Evolutionary conservation across 2,329 filamentous ascomycete genomes (phyloP), one percentile per base, ranked within the genome.

Genomic region (Arthroderma sp.): DNA sequence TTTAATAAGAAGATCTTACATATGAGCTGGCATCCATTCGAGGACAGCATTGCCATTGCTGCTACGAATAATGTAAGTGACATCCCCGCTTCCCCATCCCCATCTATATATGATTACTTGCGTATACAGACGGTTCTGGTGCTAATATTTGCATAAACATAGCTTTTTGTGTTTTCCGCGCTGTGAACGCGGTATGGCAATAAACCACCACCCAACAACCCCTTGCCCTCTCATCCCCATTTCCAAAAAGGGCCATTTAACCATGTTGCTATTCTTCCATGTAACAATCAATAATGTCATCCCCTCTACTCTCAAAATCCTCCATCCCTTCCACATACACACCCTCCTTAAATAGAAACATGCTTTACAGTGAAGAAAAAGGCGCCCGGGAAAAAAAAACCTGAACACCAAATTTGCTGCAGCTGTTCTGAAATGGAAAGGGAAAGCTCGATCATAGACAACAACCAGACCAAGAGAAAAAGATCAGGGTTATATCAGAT

Each of bases 1-100:
- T 98, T 96, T 69, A 96, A 96, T 76, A 98, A 96, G 78, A 98
- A 98, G 78, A 98, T 98, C 58, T 65, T 98, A 61, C 91, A 98
- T 66, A 98, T 98, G 91, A 96, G 89, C 70, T 98, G 91, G 91
- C 91, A 98, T 79, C 91, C 91, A 40, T 95, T 93, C 59, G 91
- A 98, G 69, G 89, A 98, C 70, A 96, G 89, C 70, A 98, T 98
- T 69, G 91, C 91, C 47, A 98, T 98, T 72, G 91, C 91, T 55
- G 91, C 91, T 49, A 98, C 91, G 52, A 98, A 98, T 74, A 98
- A 98, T 69, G 91, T 96, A 70, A 83, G 89, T 73, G 15, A 22
- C 15, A 22, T 22, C 15, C 36, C 37, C 42, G 27, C 48, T 10
- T 46, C 28, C 33, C 32, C 8, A 33, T 27, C 22, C 11, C 6